Evolutionary conservation across 2,329 filamentous ascomycete genomes (phyloP).

Genomic region (Trichoderma guizhouense): DNA sequence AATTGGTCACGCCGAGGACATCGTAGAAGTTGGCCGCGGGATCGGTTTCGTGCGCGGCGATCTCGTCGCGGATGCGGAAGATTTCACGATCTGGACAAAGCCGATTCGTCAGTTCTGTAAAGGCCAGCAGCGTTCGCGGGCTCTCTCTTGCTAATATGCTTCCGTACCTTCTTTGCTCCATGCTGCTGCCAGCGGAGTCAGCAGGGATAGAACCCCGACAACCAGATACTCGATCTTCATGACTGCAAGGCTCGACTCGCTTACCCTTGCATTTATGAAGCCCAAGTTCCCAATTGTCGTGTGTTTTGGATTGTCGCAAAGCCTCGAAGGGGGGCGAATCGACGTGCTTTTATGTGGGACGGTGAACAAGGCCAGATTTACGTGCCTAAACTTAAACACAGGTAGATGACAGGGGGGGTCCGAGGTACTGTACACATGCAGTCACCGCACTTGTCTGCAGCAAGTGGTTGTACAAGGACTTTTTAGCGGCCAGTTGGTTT

Average conservation of each 20-base stretch:
- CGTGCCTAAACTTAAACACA: background rate
- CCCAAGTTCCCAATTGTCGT: background rate
- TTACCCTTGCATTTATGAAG: constrained; percentile 6
- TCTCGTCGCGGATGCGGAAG: constrained; percentile 89
- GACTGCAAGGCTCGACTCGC: constrained; percentile 38
- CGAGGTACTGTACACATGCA: background rate
- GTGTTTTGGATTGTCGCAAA: constrained; percentile 4
- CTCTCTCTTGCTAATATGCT: background rate
- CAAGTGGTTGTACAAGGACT: background rate
- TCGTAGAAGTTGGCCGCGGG: constrained; percentile 86
- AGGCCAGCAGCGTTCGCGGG: background rate
- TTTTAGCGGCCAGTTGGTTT: background rate
- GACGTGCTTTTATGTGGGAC: constrained; percentile 17
- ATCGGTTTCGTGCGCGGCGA: constrained; percentile 73
- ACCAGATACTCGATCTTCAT: constrained; percentile 72
- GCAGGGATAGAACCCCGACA: constrained; percentile 64
- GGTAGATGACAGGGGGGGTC: background rate
- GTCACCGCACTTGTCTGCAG: background rate
- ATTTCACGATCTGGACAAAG: constrained; percentile 79
- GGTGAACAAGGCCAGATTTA: constrained; percentile 11
- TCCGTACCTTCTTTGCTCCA: constrained; percentile 81
- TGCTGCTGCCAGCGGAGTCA: constrained; percentile 65
- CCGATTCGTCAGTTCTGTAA: background rate
- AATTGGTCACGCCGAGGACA: constrained; percentile 73
- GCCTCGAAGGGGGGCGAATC: background rate